Percentiles rank a stretch among this genome's conserved stretches.
These are phyloP conservation scores for Penicillium brasilianum DNA, from an alignment of 2,329 filamentous ascomycete genomes.

Conservation along the genomic window DNA sequence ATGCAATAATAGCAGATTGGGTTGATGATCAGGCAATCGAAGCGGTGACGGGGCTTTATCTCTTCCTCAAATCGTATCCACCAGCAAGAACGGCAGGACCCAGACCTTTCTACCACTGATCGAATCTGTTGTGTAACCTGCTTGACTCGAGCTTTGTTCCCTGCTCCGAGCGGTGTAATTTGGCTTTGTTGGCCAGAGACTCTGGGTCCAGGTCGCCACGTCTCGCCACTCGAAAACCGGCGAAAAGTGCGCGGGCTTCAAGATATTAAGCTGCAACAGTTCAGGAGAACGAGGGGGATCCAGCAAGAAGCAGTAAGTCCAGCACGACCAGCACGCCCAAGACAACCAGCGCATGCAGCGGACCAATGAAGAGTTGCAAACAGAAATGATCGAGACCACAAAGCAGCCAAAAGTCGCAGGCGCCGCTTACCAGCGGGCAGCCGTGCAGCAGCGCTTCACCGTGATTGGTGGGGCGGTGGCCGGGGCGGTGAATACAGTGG, in stretches of 20 bases:
- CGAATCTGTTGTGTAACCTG: background rate
- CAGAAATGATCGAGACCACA: background rate
- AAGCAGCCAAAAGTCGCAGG: constrained; percentile 1
- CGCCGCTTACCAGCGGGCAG: constrained; percentile 23
- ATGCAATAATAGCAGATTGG: constrained; percentile 14
- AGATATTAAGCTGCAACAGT: background rate
- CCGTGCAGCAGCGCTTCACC: constrained; percentile 8
- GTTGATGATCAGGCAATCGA: constrained; percentile 21
- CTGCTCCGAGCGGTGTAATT: constrained; percentile 17
- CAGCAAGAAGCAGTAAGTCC: background rate
- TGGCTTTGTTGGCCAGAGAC: constrained; percentile 10
- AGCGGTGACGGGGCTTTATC: constrained; percentile 14
- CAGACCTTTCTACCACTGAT: background rate
- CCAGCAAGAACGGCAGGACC: background rate
- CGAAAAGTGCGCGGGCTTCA: background rate
- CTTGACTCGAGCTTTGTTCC: constrained; percentile 6
- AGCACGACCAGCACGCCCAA: constrained; percentile 1
- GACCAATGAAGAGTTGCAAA: background rate
- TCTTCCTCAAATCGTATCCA: background rate
- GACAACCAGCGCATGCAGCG: background rate
- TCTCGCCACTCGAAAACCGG: constrained; percentile 18
- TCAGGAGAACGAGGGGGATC: background rate
- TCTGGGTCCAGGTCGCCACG: constrained; percentile 15
- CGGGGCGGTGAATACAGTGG: constrained; percentile 17
- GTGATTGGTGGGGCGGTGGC: constrained; percentile 16